These are phyloP conservation scores for Pharnaceum exiguum DNA, from an alignment of 148 eudicot species.

Conservation along the genomic window DNA sequence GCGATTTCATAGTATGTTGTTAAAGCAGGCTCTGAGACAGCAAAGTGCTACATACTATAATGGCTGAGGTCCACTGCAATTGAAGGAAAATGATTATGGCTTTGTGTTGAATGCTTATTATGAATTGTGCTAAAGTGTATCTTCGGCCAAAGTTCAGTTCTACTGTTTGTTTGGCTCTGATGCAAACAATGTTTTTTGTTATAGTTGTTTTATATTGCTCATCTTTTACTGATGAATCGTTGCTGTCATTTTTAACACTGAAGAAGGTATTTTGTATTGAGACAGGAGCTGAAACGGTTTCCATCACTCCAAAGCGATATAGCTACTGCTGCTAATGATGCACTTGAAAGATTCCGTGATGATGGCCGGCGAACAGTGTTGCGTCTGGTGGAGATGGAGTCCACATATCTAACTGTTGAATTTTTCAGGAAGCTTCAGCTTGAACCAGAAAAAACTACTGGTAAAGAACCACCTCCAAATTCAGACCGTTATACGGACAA, in stretches of 20 bases:
- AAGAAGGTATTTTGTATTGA: constrained; percentile 6
- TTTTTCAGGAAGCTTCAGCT: constrained; percentile 85
- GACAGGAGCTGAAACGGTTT: constrained; percentile 88
- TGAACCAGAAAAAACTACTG: constrained; percentile 65
- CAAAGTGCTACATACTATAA: no score
- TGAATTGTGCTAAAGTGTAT: no score
- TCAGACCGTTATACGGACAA: constrained; percentile 70
- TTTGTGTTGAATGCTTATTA: no score
- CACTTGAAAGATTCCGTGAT: constrained; percentile 88
- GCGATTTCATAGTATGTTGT: no score
- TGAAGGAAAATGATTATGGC: no score
- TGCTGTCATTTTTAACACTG: no score
- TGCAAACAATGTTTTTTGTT: no score
- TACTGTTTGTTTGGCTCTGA: no score
- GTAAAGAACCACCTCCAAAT: constrained; percentile 36
- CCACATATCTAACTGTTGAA: constrained; percentile 87
- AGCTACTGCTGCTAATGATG: constrained; percentile 80
- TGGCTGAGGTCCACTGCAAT: no score
- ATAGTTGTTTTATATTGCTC: no score
- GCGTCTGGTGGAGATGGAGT: constrained; percentile 97
- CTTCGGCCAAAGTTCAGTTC: no score
- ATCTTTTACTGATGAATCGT: constrained; percentile 5
- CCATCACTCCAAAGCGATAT: constrained; percentile 92
- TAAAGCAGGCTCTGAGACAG: no score
- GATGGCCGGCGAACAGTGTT: constrained; percentile 84